Base-by-base conservation (phyloP, 2,329 filamentous ascomycete species). In the Trichoderma sp. region DNA sequence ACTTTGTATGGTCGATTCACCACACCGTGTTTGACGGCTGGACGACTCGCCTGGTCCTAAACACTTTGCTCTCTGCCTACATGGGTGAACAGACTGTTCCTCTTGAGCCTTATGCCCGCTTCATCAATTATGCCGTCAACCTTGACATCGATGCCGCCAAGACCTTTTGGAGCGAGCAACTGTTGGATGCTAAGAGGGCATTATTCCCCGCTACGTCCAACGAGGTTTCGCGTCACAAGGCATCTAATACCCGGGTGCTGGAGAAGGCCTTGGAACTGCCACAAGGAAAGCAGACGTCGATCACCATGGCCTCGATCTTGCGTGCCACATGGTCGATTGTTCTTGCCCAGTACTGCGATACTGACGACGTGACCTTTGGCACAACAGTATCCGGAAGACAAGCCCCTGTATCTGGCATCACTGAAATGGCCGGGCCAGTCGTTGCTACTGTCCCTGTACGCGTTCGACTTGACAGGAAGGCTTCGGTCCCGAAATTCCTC, bases 101-200 rank as follows among this genome's bases (percentile, higher is more conserved):
- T 2, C 21, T 59, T 3, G 41, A 52, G 21, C 47, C 67, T 10
- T 81, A 80, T 70, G 77, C 76, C 52, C 71, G 75, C 34, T 67
- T 67, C 10, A 66, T 67, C 19, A 61, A 62, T 5, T 67, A 67
- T 17, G 30, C 19, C 47, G 28, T 3, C 1, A 45, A 30, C 4
- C 50, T 67, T n/a, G 26, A 67, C 44, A 10, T 1, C 28, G 54
- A 52, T n/a, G 54, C 19, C 15, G 48, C 64, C 6, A 56, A 43
- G 5, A 1, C 39, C 7, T 67, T 24, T 50, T 67, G 66, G 66
- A 12, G 24, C 30, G 44, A 56, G 21, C 66, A 67, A 15, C 47
- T 71, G 1, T 24, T 59, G 5, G 58, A 56, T 30, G 68, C 65
- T 5, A 67, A 66, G 34, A 44, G 39, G 3, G 61, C 39, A 7